phyloP scores from a whole-genome alignment of 371 early-diverging fungal species.

The Syncephalis plumigaleata region DNA sequence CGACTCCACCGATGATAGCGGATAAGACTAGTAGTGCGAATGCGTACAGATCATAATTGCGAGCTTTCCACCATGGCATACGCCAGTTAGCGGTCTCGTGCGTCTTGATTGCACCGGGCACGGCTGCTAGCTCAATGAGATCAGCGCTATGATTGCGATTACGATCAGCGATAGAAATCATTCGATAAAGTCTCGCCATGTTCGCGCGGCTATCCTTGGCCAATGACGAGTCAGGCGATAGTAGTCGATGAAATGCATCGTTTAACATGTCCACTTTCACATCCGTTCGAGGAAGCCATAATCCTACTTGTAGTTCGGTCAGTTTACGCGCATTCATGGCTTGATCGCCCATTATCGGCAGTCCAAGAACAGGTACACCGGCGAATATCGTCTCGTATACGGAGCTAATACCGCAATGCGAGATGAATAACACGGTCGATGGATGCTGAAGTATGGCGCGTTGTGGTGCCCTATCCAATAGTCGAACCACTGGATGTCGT shows the following conservation, averaged over 20 bases:
- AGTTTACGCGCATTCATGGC: constrained; percentile 2
- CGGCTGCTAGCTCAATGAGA: no score
- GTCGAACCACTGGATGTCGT: constrained; percentile 1
- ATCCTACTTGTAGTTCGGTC: no score
- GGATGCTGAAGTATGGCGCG: constrained; percentile 3
- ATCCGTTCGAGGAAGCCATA: background rate
- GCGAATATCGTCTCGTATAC: background rate
- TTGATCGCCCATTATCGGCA: constrained; percentile 3
- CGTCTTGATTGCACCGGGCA: background rate
- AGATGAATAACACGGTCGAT: constrained; percentile 2
- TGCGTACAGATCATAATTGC: background rate
- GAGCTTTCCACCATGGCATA: background rate
- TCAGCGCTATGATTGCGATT: background rate
- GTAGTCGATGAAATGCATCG: background rate
- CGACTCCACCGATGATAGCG: background rate
- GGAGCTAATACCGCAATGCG: constrained; percentile 3
- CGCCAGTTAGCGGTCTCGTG: background rate
- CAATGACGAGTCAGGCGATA: background rate
- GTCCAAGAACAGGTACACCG: background rate
- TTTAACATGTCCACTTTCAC: background rate
- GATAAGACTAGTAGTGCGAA: background rate
- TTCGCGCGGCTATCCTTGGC: background rate
- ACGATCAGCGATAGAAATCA: background rate
- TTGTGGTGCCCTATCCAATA: constrained; percentile 1
- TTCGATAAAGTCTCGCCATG: background rate